Percentiles rank a stretch among this genome's conserved stretches.
These are phyloP conservation scores for Lentinula detonsa DNA, from an alignment of 768 basidiomycete genomes.

Conservation along the genomic window DNA sequence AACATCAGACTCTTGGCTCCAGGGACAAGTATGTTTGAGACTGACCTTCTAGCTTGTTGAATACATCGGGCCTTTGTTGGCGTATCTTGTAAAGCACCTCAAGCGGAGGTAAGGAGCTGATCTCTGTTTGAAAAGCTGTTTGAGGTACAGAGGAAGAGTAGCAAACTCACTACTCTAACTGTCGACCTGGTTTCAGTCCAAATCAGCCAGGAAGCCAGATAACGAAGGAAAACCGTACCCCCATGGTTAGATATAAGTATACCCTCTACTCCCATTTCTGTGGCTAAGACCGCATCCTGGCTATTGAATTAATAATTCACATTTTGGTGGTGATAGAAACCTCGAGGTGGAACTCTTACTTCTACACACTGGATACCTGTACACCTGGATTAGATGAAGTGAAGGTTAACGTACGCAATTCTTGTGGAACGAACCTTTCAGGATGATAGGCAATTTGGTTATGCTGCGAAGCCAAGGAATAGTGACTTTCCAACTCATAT, in stretches of 20 bases:
- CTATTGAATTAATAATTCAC: background rate
- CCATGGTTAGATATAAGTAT: conserved; percentile 92
- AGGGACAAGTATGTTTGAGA: background rate
- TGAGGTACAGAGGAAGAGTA: background rate
- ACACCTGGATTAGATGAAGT: conserved; percentile 8
- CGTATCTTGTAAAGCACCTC: conserved; percentile 74
- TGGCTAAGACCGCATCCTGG: conserved; percentile 83
- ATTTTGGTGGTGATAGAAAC: background rate
- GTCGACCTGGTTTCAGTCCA: conserved; percentile 44
- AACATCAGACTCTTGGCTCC: background rate
- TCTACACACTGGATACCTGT: conserved; percentile 71
- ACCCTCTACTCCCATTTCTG: conserved; percentile 78
- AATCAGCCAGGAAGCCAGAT: background rate
- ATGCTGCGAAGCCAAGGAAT: conserved; percentile 73
- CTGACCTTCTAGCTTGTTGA: conserved; percentile 62
- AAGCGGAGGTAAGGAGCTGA: conserved; percentile 68
- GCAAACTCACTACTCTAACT: conserved; percentile 62
- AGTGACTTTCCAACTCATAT: conserved; percentile 78
- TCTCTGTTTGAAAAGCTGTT: conserved; percentile 18
- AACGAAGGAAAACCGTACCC: conserved; percentile 34
- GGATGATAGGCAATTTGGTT: conserved; percentile 63
- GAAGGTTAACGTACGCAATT: background rate
- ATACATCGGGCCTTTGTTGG: conserved; percentile 67
- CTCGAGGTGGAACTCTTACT: conserved; percentile 28
- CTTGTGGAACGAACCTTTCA: conserved; percentile 49